Conservation (phyloP, 495 filamentous ascomycete genomes). For the Daldinia decipiens region DNA sequence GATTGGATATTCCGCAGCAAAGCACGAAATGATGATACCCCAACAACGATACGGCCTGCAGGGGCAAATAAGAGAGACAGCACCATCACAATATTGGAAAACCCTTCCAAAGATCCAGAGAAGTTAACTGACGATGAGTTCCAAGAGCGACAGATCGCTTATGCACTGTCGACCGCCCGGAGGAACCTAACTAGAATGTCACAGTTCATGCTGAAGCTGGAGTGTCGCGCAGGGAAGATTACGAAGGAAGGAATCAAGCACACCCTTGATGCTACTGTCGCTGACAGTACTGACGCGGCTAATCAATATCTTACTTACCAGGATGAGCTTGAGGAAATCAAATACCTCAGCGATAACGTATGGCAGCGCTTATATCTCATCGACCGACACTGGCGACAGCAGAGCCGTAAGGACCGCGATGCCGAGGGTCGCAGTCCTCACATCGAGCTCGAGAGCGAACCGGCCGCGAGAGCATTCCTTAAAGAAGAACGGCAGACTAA, state of each 20-base stretch:
- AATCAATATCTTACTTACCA: background rate
- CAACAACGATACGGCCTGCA: background rate
- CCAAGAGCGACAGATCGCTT: constrained; percentile 27
- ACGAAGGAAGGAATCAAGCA: constrained; percentile 43
- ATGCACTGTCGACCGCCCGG: constrained; percentile 30
- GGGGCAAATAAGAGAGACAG: background rate
- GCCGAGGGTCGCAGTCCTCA: constrained; percentile 10
- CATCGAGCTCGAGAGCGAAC: constrained; percentile 34
- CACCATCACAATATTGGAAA: background rate
- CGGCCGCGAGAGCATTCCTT: constrained; percentile 25
- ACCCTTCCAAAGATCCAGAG: background rate
- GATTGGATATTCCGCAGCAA: constrained; percentile 1
- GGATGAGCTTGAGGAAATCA: constrained; percentile 39
- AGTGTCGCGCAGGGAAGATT: constrained; percentile 42
- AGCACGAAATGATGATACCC: background rate
- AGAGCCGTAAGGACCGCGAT: constrained; percentile 12
- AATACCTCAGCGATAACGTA: constrained; percentile 29
- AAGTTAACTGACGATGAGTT: constrained; percentile 27
- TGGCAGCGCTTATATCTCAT: constrained; percentile 43
- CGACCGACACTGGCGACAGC: constrained; percentile 36
- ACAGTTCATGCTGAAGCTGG: constrained; percentile 45
- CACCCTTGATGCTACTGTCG: constrained; percentile 44
- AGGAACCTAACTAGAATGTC: constrained; percentile 41
- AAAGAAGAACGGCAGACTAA: constrained; percentile 29
- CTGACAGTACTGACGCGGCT: constrained; percentile 13